Evolutionary conservation across 805 yeast species (phyloP).

Genomic region (Pichia californica): DNA sequence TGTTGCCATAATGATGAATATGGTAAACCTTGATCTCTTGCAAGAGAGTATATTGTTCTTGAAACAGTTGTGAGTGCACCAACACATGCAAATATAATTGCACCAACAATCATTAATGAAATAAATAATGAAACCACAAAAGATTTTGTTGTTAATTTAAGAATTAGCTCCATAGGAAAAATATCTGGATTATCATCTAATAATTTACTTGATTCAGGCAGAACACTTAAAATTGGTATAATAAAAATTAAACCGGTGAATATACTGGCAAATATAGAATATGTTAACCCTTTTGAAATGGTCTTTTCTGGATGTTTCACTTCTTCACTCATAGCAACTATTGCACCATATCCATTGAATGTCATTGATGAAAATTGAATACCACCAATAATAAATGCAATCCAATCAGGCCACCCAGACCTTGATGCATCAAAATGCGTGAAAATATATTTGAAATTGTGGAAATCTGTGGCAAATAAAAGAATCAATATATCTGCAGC

Average conservation of each 20-base stretch:
- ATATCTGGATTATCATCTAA: constrained; percentile 59
- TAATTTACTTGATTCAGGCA: constrained; percentile 56
- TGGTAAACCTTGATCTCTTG: constrained; percentile 79
- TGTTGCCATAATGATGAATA: constrained; percentile 56
- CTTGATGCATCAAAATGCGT: constrained; percentile 64
- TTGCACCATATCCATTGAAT: constrained; percentile 75
- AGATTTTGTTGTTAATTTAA: constrained; percentile 64
- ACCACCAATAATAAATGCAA: constrained; percentile 77
- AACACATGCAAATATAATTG: constrained; percentile 68
- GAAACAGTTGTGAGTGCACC: constrained; percentile 79
- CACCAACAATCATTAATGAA: constrained; percentile 59
- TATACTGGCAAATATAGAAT: constrained; percentile 58
- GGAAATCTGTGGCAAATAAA: constrained; percentile 50
- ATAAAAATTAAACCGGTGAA: constrained; percentile 68
- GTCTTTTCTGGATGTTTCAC: constrained; percentile 68
- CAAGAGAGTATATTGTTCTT: constrained; percentile 74
- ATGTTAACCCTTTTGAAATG: constrained; percentile 67
- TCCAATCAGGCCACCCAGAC: constrained; percentile 67
- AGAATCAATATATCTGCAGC: constrained; percentile 59
- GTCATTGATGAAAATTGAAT: constrained; percentile 75
- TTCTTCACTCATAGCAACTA: constrained; percentile 78
- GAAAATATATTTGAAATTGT: constrained; percentile 52
- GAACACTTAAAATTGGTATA: constrained; percentile 61
- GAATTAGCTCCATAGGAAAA: constrained; percentile 73
- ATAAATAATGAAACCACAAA: constrained; percentile 62